A percentile compares a stretch with the other conserved stretches of the same genome.
These are phyloP conservation scores for Leccinum aurantiacum DNA, from an alignment of 768 basidiomycete genomes.

Conservation along the genomic window DNA sequence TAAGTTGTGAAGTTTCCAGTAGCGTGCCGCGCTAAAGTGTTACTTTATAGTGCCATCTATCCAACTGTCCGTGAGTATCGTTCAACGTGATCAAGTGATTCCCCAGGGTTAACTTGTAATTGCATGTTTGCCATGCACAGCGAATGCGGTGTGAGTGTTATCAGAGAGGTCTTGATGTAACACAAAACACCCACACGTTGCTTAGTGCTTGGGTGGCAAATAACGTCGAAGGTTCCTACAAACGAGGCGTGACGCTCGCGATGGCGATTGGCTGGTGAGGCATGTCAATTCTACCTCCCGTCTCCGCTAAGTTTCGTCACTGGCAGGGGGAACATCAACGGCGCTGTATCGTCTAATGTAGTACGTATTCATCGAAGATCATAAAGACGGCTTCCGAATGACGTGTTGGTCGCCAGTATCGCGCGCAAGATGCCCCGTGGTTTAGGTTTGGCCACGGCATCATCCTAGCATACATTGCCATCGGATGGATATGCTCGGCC, in stretches of 20 bases:
- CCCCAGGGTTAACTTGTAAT: background rate
- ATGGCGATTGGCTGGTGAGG: conserved; percentile 61
- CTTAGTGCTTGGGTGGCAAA: conserved; percentile 68
- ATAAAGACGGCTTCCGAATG: background rate
- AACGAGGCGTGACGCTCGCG: conserved; percentile 66
- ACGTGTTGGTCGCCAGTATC: conserved; percentile 47
- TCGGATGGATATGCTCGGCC: conserved; percentile 57
- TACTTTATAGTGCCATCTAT: conserved; percentile 40
- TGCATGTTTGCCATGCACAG: conserved; percentile 21
- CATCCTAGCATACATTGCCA: conserved; percentile 65
- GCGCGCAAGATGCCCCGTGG: conserved; percentile 61
- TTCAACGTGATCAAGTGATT: background rate
- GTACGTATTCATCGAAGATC: conserved; percentile 38
- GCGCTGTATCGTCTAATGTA: conserved; percentile 65
- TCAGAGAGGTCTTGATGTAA: conserved; percentile 9
- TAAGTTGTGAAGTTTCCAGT: conserved; percentile 35
- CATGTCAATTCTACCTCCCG: conserved; percentile 5
- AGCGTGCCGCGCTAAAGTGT: background rate
- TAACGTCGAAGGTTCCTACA: conserved; percentile 74
- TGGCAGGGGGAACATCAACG: conserved; percentile 60
- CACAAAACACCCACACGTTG: conserved; percentile 2
- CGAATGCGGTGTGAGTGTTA: conserved; percentile 50
- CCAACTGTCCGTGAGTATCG: conserved; percentile 43
- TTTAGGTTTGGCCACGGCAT: conserved; percentile 70
- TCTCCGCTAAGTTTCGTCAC: conserved; percentile 13